Conservation (phyloP, 2,329 filamentous ascomycete species). For the Aspergillus quadricinctus region DNA sequence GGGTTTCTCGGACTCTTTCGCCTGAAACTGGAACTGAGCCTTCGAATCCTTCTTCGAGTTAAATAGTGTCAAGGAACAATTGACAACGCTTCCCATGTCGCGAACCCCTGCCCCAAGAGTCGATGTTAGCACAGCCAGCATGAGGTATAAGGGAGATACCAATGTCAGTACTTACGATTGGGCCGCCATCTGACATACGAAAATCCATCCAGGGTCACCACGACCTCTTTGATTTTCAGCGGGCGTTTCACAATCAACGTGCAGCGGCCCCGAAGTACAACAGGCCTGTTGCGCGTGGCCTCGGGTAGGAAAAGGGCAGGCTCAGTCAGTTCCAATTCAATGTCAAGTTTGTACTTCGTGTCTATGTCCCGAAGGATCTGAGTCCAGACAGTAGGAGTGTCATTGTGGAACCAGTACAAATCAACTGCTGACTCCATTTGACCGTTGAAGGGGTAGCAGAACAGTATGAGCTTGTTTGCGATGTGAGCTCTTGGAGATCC, state of each 20-base stretch:
- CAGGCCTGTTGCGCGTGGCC: constrained; percentile 8
- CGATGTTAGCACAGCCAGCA: not conserved
- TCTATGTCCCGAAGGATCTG: not conserved
- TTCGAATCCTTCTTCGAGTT: not conserved
- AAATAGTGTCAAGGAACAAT: not conserved
- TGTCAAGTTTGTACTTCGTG: not conserved
- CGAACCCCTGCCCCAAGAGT: constrained; percentile 4
- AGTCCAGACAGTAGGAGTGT: not conserved
- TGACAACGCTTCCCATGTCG: constrained; percentile 1
- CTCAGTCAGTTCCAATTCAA: constrained; percentile 8
- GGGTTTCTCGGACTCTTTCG: not conserved
- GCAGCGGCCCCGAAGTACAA: constrained; percentile 11
- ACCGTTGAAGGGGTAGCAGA: not conserved
- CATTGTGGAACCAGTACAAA: too few species aligned
- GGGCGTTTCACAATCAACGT: constrained; percentile 5
- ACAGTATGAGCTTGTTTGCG: not conserved
- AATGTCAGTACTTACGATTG: constrained; percentile 5
- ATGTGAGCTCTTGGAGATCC: not conserved
- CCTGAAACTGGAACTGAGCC: not conserved
- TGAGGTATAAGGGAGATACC: not conserved
- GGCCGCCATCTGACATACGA: constrained; percentile 14
- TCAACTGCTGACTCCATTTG: not conserved
- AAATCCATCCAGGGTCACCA: constrained; percentile 8
- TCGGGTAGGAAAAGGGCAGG: constrained; percentile 12
- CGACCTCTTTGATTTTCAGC: constrained; percentile 6